Evolutionary conservation across 1,139 yeast genomes (phyloP), one percentile per base, ranked within the genome.

Genomic region (Yamadazyma conglobata): DNA sequence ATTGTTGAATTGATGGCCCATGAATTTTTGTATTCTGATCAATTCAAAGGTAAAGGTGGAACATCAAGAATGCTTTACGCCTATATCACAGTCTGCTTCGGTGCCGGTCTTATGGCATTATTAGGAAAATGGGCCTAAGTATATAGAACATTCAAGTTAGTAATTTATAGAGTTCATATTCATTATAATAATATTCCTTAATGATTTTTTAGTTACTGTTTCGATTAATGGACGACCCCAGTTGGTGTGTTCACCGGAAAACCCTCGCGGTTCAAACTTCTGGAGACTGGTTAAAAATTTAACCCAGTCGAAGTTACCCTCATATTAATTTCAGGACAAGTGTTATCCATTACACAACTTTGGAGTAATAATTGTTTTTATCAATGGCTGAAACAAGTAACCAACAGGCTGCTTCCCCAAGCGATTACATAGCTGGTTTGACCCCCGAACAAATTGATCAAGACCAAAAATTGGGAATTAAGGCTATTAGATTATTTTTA

Each of bases 1-100:
- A 62, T 87, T 35, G 88, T 87, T 11, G 96, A 88, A 58, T 68
- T 88, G 47, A 74, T 88, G 77, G 95, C 94, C 4, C 88, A 83
- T 47, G 96, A 88, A 50, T 88, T 87, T 57, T 64, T 88, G 47
- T 86, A 74, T 54, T 70, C 83, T 18, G 70, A 73, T 34, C 78
- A 77, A 46, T 73, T 76, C 48, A 70, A 76, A 47, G 80, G 81
- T 30, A 51, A 59, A 35, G 49, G 49, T 33, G 74, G 76, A 2
- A 52, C 66, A 38, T 57, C 54, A 51, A 59, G 52, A 39, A 60
- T 64, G 64, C 35, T 66, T 32, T 38, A 42, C 34, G 72, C 71
- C 3, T 66, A 54, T 40, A 45, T 56, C 21, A 51, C 58, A 13
- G 59, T 82, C 77, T 68, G 81, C 49, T 54, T 67, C 39, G 95